These are phyloP conservation scores for Barnettozyma siamensis DNA, from an alignment of 805 yeast genomes.

Conservation along the genomic window DNA sequence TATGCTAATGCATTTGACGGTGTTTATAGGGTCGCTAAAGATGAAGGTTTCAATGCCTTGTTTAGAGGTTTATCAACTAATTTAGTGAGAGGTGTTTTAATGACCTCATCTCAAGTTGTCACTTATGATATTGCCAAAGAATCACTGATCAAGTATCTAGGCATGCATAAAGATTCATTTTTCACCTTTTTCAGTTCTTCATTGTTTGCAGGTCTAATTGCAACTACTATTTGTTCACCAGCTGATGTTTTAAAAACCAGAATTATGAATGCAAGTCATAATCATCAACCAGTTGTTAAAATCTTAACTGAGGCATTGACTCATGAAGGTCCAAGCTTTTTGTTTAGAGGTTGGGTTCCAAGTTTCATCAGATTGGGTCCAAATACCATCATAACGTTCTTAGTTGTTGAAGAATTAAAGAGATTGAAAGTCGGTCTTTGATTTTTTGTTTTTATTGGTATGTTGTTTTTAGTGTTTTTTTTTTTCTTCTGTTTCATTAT, in stretches of 20 bases:
- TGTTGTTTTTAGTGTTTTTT: not conserved
- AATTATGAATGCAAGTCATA: constrained; percentile 58
- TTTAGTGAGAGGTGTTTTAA: constrained; percentile 70
- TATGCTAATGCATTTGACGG: constrained; percentile 80
- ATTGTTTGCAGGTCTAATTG: constrained; percentile 76
- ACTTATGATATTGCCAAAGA: constrained; percentile 74
- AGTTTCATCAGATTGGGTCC: constrained; percentile 85
- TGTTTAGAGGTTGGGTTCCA: constrained; percentile 91
- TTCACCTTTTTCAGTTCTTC: constrained; percentile 77
- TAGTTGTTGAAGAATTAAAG: constrained; percentile 63
- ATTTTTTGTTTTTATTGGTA: not conserved
- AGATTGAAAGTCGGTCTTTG: constrained; percentile 44
- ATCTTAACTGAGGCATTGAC: constrained; percentile 52
- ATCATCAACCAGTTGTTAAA: constrained; percentile 40
- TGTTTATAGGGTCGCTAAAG: constrained; percentile 46
- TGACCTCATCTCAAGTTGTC: constrained; percentile 90
- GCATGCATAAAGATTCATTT: constrained; percentile 53
- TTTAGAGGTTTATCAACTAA: constrained; percentile 77
- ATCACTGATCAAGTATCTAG: constrained; percentile 42
- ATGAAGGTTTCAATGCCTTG: constrained; percentile 56
- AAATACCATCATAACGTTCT: constrained; percentile 63
- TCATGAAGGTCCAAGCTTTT: constrained; percentile 68
- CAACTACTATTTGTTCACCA: constrained; percentile 89
- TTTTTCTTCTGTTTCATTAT: not conserved
- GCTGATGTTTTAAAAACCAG: constrained; percentile 88